Evolutionary conservation across 78 protist species (phyloP).

Genomic region (Protostelium mycophagum): DNA sequence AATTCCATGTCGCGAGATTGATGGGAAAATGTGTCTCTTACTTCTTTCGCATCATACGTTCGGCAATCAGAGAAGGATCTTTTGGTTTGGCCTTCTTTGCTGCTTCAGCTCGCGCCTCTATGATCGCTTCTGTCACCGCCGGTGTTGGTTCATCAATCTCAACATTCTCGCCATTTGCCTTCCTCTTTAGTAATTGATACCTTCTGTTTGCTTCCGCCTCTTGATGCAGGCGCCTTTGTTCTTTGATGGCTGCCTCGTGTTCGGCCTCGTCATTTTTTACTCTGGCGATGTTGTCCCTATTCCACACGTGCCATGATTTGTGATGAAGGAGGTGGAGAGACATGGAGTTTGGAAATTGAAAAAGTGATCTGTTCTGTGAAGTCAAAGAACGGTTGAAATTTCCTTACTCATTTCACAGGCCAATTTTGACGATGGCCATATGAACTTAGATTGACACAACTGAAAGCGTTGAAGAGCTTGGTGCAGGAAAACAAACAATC

Average conservation of each 20-base stretch:
- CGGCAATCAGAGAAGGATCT: background rate
- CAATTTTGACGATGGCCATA: background rate
- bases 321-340: background rate
- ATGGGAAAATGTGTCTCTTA: background rate
- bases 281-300: constrained; percentile 12
- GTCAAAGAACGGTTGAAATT: too few relatives aligned
- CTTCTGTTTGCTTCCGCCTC: background rate
- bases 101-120: background rate
- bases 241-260: background rate
- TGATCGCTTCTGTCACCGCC: background rate
- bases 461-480: background rate
- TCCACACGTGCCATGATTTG: constrained; percentile 12
- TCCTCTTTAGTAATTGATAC: background rate
- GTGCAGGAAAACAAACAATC: background rate
- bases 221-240: background rate
- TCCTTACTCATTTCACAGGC: too few relatives aligned
- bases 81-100: background rate
- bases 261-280: constrained; percentile 8
- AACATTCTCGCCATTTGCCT: background rate
- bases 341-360: too few relatives aligned
- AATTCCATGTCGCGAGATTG: background rate
- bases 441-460: background rate
- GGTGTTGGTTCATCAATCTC: background rate
- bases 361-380: too few relatives aligned
- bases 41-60: background rate